Conservation (phyloP, 805 yeast species). For the Barnettozyma wickerhamii region DNA sequence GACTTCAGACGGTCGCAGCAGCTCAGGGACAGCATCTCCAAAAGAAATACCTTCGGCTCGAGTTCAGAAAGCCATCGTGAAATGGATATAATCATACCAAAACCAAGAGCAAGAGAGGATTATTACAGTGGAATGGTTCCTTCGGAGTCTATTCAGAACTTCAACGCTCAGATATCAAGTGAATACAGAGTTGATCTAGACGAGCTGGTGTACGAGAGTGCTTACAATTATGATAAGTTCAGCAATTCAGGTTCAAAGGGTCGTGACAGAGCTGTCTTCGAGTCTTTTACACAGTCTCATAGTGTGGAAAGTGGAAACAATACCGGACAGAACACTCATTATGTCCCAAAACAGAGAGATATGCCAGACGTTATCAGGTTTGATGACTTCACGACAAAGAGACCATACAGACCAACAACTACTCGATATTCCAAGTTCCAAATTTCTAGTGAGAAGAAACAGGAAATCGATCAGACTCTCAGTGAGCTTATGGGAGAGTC, state of each 20-base stretch:
- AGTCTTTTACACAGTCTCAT: background rate
- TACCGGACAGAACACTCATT: background rate
- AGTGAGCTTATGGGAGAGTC: slow-evolving; percentile 13
- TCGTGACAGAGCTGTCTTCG: background rate
- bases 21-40: slow-evolving; percentile 2
- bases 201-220: slow-evolving; percentile 52
- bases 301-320: background rate
- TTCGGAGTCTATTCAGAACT: slow-evolving; percentile 15
- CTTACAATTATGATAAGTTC: slow-evolving; percentile 53
- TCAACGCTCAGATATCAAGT: slow-evolving; percentile 33
- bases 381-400: slow-evolving; percentile 19
- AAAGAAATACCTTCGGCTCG: background rate
- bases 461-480: slow-evolving; percentile 17
- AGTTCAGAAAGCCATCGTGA: background rate
- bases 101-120: slow-evolving; percentile 6
- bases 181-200: slow-evolving; percentile 39
- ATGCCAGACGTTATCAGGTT: slow-evolving; percentile 23
- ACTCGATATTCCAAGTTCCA: slow-evolving; percentile 20
- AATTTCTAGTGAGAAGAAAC: slow-evolving; percentile 17
- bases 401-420: slow-evolving; percentile 1
- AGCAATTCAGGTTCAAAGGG: slow-evolving; percentile 3
- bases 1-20: slow-evolving; percentile 11
- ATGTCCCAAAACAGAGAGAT: slow-evolving; percentile 9
- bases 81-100: slow-evolving; percentile 6
- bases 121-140: slow-evolving; percentile 1